Evolutionary conservation across 2,329 filamentous ascomycete genomes (phyloP).

Genomic region (Chaetothyriales sp.): DNA sequence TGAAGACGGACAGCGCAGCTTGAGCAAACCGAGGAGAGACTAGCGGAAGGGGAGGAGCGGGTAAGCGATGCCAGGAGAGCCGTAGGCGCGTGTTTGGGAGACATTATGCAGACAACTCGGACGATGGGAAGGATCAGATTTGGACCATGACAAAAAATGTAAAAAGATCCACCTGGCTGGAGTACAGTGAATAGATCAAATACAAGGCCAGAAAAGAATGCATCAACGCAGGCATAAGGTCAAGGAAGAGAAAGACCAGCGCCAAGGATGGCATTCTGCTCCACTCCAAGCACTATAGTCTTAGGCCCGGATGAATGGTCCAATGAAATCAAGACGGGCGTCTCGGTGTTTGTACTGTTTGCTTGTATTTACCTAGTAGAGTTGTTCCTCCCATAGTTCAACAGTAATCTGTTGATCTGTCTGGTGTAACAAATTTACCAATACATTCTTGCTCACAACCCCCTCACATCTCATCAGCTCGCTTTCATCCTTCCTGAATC

Average conservation of each 20-base stretch:
- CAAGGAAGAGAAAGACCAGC: background rate
- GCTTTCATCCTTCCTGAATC: too few species aligned
- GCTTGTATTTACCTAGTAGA: too few species aligned
- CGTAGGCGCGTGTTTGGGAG: background rate
- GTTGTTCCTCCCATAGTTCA: too few species aligned
- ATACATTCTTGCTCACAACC: too few species aligned
- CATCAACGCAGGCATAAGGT: background rate
- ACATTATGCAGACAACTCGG: background rate
- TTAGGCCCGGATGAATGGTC: too few species aligned
- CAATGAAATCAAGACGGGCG: too few species aligned
- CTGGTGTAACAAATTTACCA: too few species aligned
- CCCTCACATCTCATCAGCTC: too few species aligned
- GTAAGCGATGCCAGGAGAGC: conserved; percentile 4
- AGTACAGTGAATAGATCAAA: background rate
- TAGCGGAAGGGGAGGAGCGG: background rate
- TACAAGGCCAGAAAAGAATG: background rate
- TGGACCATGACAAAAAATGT: background rate
- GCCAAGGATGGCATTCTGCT: background rate
- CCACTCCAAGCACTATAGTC: too few species aligned
- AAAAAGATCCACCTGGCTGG: background rate
- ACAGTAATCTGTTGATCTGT: too few species aligned
- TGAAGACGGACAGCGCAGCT: background rate
- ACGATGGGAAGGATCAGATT: background rate
- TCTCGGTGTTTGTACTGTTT: too few species aligned
- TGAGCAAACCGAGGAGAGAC: background rate